Conservation (phyloP, 176 grass and related monocot species). For the Alopecurus myosuroides region DNA sequence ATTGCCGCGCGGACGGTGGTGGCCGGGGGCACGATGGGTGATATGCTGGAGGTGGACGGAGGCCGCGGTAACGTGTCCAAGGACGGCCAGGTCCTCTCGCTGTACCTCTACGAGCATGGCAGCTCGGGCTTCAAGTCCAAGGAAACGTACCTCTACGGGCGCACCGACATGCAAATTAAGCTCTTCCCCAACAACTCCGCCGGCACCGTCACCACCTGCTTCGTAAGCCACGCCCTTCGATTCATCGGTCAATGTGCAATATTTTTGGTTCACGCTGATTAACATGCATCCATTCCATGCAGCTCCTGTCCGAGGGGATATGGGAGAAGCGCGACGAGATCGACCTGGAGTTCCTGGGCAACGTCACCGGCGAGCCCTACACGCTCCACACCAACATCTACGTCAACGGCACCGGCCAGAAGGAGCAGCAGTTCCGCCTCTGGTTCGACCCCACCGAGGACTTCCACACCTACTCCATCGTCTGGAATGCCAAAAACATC, state of each 20-base stretch:
- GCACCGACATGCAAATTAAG: constrained; percentile 61
- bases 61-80: constrained; percentile 27
- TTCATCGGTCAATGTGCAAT: no score
- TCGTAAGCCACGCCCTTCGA: no score
- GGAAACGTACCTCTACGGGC: constrained; percentile 51
- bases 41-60: constrained; percentile 31
- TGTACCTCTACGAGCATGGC: constrained; percentile 30
- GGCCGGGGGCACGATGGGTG: neutral
- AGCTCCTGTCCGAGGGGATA: constrained; percentile 66
- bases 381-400: constrained; percentile 73
- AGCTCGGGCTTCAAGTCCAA: constrained; percentile 66
- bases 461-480: no score
- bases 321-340: constrained; percentile 61
- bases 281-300: neutral
- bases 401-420: constrained; percentile 43
- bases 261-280: neutral
- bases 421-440: constrained; percentile 67
- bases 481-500: constrained; percentile 56
- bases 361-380: constrained; percentile 57
- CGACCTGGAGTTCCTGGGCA: no score
- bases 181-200: constrained; percentile 28
- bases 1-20: neutral
- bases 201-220: constrained; percentile 48
- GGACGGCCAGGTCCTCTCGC: constrained; percentile 25
- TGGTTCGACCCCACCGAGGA: constrained; percentile 80